Evolutionary conservation across 1,139 yeast genomes (phyloP), one percentile per base, ranked within the genome.

Genomic region (Blastobotrys aristatus): DNA sequence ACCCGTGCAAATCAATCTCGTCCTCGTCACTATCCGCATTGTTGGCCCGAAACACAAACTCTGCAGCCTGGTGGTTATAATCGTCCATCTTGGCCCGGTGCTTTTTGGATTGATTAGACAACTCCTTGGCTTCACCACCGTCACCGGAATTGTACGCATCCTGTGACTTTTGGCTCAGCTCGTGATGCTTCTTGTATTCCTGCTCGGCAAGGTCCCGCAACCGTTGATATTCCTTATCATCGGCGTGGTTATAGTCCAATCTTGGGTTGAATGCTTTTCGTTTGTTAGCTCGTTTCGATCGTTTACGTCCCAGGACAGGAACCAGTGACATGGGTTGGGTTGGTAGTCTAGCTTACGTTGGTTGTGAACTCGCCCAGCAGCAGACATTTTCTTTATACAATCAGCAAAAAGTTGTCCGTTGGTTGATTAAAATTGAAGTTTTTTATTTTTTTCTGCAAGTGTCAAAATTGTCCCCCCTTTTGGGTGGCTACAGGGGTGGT

Each of bases 1-100:
- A 72, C 0, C 98, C 98, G 65, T 92, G 98, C 50, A 92, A 73
- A 66, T 92, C 97, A 53, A 92, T 88, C 66, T 92, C 97, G 63
- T 88, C 86, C 16, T 74, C 75, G 29, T 78, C 82, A 29, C 94
- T 82, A 61, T 89, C 97, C 30, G 87, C 78, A 61, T 92, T 92
- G 64, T 92, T 92, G 57, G 85, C 92, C 41, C 83, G 72, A 63
- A 90, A 90, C 2, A 89, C 97, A 63, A 83, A 90, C 62, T 82
- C 90, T 0, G 97, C 97, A 0, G 97, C 98, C 63, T 82, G 79
- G 29, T 73, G 70, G 67, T 89, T 89, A 62, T 74, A 79, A 36
- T 71, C 66, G 48, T 88, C 95, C 34, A 90, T 95, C 56, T 81
- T 70, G 0, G 62, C 67, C 30, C 72, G 71, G 50, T 78, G 79